phyloP scores from a whole-genome alignment of 306 rosid species.

The Notholithocarpus densiflorus region DNA sequence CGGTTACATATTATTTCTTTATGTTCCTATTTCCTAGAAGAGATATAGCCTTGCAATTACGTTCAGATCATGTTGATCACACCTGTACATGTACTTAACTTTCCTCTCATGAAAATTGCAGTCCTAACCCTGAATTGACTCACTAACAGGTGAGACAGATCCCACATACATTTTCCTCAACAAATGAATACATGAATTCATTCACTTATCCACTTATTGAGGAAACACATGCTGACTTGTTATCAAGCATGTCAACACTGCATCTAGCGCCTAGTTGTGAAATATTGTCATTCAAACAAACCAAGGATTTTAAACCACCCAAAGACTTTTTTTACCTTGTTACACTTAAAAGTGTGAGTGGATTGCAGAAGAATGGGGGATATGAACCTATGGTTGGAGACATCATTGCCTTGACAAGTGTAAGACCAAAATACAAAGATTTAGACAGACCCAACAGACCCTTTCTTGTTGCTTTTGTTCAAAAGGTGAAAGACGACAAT shows the following conservation, averaged over 20 bases:
- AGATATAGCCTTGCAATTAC: neutral
- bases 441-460: constrained; percentile 21
- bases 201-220: constrained; percentile 47
- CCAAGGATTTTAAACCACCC: neutral
- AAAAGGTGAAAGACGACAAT: neutral
- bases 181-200: constrained; percentile 33
- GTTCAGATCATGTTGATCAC: neutral
- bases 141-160: constrained; percentile 40
- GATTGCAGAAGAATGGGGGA: constrained; percentile 2
- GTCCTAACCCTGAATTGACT: neutral
- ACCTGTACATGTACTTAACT: neutral
- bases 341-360: neutral
- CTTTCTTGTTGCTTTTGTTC: constrained; percentile 32
- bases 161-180: constrained; percentile 38
- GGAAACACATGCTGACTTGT: constrained; percentile 51
- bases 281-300: constrained; percentile 13
- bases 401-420: constrained; percentile 42
- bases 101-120: neutral
- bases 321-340: constrained; percentile 23
- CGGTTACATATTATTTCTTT: too few species aligned
- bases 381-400: constrained; percentile 51
- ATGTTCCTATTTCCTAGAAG: too few species aligned
- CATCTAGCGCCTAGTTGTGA: constrained; percentile 34
- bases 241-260: constrained; percentile 29
- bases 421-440: constrained; percentile 36